These are phyloP conservation scores for Cladorrhinum sp. DNA, from an alignment of 2,329 filamentous ascomycete species.

Conservation along the genomic window DNA sequence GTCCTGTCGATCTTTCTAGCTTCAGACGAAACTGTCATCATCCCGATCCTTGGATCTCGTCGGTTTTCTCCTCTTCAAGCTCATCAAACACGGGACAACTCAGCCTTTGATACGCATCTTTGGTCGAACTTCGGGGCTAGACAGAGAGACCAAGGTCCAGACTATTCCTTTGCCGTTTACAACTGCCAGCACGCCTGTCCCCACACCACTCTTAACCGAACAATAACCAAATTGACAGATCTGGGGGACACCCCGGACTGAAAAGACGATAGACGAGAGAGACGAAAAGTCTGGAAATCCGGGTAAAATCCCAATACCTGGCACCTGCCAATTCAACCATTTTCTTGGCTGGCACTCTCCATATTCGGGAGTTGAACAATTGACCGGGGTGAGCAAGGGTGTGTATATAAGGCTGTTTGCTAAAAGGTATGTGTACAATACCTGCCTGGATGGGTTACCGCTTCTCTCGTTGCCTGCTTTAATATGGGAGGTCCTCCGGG, in stretches of 20 bases:
- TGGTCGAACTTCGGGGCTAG: too few species aligned
- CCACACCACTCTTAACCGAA: slow-evolving; percentile 2
- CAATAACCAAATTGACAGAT: slow-evolving; percentile 20
- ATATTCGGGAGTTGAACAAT: slow-evolving; percentile 15
- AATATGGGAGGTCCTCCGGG: slow-evolving; percentile 25
- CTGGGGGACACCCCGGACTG: slow-evolving; percentile 10
- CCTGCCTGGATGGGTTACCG: too few species aligned
- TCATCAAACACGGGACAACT: not conserved
- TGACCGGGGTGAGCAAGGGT: not conserved
- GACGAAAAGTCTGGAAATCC: slow-evolving; percentile 19
- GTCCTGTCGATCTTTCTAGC: slow-evolving; percentile 22
- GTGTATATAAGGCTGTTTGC: too few species aligned
- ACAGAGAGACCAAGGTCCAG: not conserved
- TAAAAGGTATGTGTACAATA: too few species aligned
- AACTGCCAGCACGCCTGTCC: not conserved
- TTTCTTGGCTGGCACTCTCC: slow-evolving; percentile 21
- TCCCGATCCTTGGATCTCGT: slow-evolving; percentile 12
- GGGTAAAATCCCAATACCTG: slow-evolving; percentile 29
- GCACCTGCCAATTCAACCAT: slow-evolving; percentile 16
- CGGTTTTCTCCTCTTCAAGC: not conserved
- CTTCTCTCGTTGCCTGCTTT: not conserved
- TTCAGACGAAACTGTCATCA: slow-evolving; percentile 14
- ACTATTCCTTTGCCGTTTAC: not conserved
- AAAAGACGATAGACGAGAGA: slow-evolving; percentile 24
- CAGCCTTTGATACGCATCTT: too few species aligned